Percentiles rank a stretch among this genome's conserved stretches.
phyloP scores from a whole-genome alignment of 202 grass and related monocot genomes.

The Zizania palustris region DNA sequence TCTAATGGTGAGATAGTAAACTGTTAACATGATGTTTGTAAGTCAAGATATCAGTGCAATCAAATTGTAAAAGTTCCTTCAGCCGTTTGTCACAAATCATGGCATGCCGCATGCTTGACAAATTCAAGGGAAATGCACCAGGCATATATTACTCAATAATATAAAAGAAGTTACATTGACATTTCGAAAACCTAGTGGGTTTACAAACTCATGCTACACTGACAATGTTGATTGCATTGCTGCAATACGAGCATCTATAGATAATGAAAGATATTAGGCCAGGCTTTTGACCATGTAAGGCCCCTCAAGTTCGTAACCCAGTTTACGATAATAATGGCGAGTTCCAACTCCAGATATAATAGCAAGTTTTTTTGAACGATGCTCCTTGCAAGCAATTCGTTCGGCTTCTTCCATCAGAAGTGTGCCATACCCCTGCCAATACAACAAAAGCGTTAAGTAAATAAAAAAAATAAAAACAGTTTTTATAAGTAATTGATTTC shows the following conservation, averaged over 20 bases:
- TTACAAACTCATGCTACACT: constrained; percentile 13
- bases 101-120: neutral
- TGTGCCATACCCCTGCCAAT: constrained; percentile 77
- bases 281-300: constrained; percentile 90
- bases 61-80: neutral
- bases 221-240: neutral
- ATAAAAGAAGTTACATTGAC: neutral
- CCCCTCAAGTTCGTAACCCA: constrained; percentile 92
- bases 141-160: neutral
- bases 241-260: neutral
- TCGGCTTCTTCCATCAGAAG: constrained; percentile 99
- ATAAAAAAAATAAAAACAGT: neutral
- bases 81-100: neutral
- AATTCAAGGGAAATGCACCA: neutral
- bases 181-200: neutral
- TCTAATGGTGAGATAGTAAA: neutral
- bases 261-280: constrained; percentile 27
- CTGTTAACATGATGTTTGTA: too few relatives aligned
- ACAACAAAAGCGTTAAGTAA: constrained; percentile 31
- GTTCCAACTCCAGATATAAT: constrained; percentile 96
- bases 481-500: neutral
- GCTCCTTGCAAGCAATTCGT: constrained; percentile 72
- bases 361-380: constrained; percentile 78
- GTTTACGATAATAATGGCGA: constrained; percentile 90
- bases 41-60: neutral